Evolutionary conservation across 441 rosid species (phyloP).

Genomic region (Aquilaria agallochum): DNA sequence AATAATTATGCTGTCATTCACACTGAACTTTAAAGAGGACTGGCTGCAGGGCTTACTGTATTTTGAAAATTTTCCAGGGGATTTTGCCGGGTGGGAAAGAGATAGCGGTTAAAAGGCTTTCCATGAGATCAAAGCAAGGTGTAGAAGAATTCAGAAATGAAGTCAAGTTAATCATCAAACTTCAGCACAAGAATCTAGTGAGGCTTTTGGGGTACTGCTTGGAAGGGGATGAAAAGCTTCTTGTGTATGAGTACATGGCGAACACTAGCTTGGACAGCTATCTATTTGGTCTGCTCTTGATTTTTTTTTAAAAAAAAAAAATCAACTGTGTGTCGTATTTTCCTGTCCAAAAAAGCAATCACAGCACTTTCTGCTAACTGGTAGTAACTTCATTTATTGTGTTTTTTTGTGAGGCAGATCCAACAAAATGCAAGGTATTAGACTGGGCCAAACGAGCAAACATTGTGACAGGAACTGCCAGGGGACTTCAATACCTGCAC

Average conservation of each 20-base stretch:
- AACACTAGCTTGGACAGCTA: conserved; percentile 43
- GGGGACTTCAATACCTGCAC: conserved; percentile 44
- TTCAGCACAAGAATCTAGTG: conserved; percentile 56
- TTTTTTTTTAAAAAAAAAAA: neutral
- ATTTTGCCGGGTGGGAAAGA: conserved; percentile 32
- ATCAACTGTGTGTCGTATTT: neutral
- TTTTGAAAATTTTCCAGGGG: conserved; percentile 29
- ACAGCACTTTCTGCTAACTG: too few species aligned
- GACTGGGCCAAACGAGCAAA: conserved; percentile 27
- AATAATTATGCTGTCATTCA: too few species aligned
- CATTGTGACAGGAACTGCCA: conserved; percentile 41
- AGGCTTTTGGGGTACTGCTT: conserved; percentile 50
- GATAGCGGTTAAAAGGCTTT: conserved; percentile 54
- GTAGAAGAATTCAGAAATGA: conserved; percentile 53
- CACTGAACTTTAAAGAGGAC: too few species aligned
- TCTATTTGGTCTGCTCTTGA: conserved; percentile 31
- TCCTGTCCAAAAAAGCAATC: neutral
- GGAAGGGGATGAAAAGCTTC: conserved; percentile 48
- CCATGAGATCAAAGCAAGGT: conserved; percentile 48
- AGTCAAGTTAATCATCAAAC: conserved; percentile 42
- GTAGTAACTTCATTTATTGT: too few species aligned
- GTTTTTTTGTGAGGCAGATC: conserved; percentile 4
- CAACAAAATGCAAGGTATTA: conserved; percentile 9
- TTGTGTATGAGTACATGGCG: conserved; percentile 48
- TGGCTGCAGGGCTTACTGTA: neutral